These are phyloP conservation scores for Singerocomus inundabilis DNA, from an alignment of 1,284 basidiomycete genomes.

Conservation along the genomic window DNA sequence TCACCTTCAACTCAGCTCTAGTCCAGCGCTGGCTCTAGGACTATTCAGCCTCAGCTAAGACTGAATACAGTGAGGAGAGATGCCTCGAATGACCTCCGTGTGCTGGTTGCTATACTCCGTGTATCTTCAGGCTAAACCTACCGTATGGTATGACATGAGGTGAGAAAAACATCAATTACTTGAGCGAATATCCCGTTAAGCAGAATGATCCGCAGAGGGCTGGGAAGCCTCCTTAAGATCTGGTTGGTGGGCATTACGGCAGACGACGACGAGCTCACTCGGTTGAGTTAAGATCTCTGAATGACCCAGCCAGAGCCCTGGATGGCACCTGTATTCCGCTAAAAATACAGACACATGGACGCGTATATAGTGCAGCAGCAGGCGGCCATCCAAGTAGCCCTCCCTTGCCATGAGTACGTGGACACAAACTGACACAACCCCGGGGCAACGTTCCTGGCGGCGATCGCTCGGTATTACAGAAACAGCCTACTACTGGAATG, in stretches of 20 bases:
- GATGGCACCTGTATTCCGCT: background rate
- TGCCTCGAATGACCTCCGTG: too few relatives aligned
- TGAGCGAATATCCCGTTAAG: background rate
- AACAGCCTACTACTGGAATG: slow-evolving; percentile 9
- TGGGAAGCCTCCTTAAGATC: background rate
- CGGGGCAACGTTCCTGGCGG: slow-evolving; percentile 6
- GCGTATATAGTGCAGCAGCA: background rate
- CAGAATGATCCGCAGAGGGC: background rate
- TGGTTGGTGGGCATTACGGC: background rate
- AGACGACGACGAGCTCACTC: background rate
- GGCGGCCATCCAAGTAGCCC: too few relatives aligned
- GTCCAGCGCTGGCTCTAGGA: too few relatives aligned
- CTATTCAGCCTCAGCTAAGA: too few relatives aligned
- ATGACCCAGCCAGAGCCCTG: background rate
- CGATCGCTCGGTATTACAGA: slow-evolving; percentile 14
- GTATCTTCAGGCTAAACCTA: background rate
- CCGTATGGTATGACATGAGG: too few relatives aligned
- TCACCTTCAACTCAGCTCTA: too few relatives aligned
- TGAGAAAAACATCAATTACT: background rate
- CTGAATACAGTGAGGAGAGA: too few relatives aligned
- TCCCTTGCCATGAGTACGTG: slow-evolving; percentile 1
- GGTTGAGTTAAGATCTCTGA: background rate
- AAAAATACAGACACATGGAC: background rate
- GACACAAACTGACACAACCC: background rate
- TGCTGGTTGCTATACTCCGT: background rate